Evolutionary conservation across 1,139 yeast genomes (phyloP).

Genomic region (Magnusiomyces suaveolens): DNA sequence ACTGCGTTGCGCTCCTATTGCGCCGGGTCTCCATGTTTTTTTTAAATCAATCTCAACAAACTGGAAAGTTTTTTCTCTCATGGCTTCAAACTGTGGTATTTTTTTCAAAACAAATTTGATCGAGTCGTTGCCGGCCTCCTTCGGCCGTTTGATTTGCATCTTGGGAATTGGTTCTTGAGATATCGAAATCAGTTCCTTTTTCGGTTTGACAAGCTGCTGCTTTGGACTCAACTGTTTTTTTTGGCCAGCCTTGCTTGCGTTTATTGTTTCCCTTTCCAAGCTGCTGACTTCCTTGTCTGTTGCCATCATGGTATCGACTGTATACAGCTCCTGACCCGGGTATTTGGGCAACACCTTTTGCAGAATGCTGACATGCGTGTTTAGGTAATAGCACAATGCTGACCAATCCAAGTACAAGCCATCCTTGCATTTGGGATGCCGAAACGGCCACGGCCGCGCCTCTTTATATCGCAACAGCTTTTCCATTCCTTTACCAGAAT

Average conservation of each 20-base stretch:
- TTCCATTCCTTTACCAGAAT: background rate
- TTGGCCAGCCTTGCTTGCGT: no score
- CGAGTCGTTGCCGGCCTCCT: background rate
- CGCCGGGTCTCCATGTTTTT: slow-evolving; percentile 6
- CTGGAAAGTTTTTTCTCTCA: background rate
- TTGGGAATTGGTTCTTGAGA: no score
- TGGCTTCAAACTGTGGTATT: no score
- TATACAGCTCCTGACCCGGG: background rate
- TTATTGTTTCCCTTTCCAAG: background rate
- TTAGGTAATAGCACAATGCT: background rate
- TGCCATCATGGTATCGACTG: slow-evolving; percentile 3
- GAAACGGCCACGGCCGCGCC: background rate
- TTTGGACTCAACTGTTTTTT: no score
- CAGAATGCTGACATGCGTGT: background rate
- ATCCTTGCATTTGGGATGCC: background rate
- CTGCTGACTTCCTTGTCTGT: background rate
- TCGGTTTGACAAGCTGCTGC: no score
- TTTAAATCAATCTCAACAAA: background rate
- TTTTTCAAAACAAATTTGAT: no score
- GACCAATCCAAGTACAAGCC: background rate
- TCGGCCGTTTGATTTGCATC: background rate
- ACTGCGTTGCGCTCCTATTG: background rate
- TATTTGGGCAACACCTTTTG: background rate
- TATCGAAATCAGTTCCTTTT: no score
- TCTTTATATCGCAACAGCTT: background rate